Conservation (phyloP, 2,329 filamentous ascomycete species). For the Microcera coccophila region DNA sequence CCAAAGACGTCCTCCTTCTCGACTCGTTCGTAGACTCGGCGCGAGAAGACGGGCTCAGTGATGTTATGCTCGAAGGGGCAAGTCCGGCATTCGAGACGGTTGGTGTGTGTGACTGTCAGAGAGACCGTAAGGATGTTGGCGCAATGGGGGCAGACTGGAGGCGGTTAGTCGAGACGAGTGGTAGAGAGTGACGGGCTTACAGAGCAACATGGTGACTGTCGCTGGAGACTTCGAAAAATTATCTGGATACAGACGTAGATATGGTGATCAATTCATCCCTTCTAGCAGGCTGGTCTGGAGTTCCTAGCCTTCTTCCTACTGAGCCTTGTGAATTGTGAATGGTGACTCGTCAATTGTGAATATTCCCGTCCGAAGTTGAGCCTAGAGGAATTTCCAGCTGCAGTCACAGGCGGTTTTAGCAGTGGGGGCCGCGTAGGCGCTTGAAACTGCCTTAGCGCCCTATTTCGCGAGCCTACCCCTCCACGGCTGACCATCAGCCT, state of each 20-base stretch:
- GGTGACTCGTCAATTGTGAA: too few relatives aligned
- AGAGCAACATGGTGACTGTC: slow-evolving; percentile 57
- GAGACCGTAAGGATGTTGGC: slow-evolving; percentile 79
- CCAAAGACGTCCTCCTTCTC: slow-evolving; percentile 88
- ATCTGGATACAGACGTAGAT: not conserved
- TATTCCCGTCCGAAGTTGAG: too few relatives aligned
- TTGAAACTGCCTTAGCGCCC: not conserved
- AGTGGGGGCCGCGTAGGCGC: slow-evolving; percentile 15
- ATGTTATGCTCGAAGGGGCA: slow-evolving; percentile 91
- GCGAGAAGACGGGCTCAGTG: slow-evolving; percentile 71
- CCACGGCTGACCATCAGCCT: slow-evolving; percentile 14
- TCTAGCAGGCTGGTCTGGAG: too few relatives aligned
- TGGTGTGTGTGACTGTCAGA: slow-evolving; percentile 53
- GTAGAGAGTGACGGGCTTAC: slow-evolving; percentile 39
- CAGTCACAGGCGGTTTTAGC: not conserved
- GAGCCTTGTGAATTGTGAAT: too few relatives aligned
- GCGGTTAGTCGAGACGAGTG: slow-evolving; percentile 14
- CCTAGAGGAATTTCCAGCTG: too few relatives aligned
- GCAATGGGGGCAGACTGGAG: slow-evolving; percentile 74
- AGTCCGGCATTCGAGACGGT: slow-evolving; percentile 91
- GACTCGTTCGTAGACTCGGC: slow-evolving; percentile 81
- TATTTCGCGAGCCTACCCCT: slow-evolving; percentile 11
- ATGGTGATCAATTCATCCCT: too few relatives aligned
- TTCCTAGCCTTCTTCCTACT: too few relatives aligned
- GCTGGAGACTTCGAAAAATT: not conserved